Percentiles rank a stretch among this genome's conserved stretches.
These are phyloP conservation scores for Xylariaceae sp. DNA, from an alignment of 2,329 filamentous ascomycete species.

Conservation along the genomic window DNA sequence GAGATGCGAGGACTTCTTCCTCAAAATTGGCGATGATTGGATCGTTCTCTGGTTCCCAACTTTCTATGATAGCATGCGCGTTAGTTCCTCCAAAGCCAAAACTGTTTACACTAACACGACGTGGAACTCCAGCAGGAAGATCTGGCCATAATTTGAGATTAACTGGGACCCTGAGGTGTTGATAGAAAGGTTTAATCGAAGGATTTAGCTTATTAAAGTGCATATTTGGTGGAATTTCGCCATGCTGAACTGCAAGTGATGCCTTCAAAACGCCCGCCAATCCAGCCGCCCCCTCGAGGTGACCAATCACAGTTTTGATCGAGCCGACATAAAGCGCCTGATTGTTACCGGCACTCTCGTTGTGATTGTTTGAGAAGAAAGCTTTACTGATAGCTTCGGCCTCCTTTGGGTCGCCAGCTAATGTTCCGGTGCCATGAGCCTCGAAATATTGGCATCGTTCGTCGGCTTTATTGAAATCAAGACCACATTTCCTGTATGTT, in stretches of 20 bases:
- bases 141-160: background rate
- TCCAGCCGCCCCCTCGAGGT: conserved; percentile 37
- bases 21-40: no score
- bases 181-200: conserved; percentile 9
- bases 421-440: conserved; percentile 37
- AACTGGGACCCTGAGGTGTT: conserved; percentile 28
- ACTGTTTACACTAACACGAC: conserved; percentile 28
- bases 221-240: conserved; percentile 11
- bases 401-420: conserved; percentile 33
- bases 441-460: conserved; percentile 32
- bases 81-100: conserved; percentile 18
- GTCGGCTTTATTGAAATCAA: conserved; percentile 12
- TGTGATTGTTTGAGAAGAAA: conserved; percentile 17
- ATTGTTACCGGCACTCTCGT: background rate
- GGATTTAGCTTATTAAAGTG: background rate
- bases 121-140: conserved; percentile 15
- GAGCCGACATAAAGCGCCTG: conserved; percentile 29
- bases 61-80: conserved; percentile 16
- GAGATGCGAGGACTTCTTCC: no score
- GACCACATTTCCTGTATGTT: conserved; percentile 25
- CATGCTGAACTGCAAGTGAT: conserved; percentile 26
- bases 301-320: conserved; percentile 32
- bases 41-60: background rate
- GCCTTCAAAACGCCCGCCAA: conserved; percentile 39
- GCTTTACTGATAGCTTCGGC: conserved; percentile 27